Percentiles rank a stretch among this genome's conserved stretches.
These are phyloP conservation scores for Trametes cinnabarina DNA, from an alignment of 768 basidiomycete genomes.

Conservation along the genomic window DNA sequence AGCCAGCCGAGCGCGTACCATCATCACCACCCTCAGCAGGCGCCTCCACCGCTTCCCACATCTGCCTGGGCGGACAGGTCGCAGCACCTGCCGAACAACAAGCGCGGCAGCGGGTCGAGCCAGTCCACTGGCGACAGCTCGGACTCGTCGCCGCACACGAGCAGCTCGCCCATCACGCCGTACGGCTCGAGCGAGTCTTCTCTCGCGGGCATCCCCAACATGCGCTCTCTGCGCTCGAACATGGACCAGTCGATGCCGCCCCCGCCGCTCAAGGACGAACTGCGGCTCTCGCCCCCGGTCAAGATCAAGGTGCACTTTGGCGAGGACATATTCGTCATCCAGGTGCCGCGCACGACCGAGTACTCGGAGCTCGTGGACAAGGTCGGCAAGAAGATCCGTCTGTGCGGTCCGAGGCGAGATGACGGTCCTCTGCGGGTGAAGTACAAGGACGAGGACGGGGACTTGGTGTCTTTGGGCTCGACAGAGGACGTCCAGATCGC, in stretches of 20 bases:
- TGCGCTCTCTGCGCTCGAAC: conserved; percentile 55
- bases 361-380: conserved; percentile 84
- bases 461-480: conserved; percentile 82
- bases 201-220: conserved; percentile 49
- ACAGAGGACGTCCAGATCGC: conserved; percentile 95
- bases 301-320: conserved; percentile 95
- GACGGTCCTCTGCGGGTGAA: conserved; percentile 82
- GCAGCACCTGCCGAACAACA: conserved; percentile 44
- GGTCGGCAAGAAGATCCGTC: conserved; percentile 88
- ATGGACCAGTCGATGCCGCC: conserved; percentile 38
- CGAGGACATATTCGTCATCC: conserved; percentile 93
- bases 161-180: conserved; percentile 83
- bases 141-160: conserved; percentile 75
- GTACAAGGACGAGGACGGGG: conserved; percentile 91
- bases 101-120: conserved; percentile 83
- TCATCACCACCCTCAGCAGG: conserved; percentile 48
- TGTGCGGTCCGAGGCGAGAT: conserved; percentile 80
- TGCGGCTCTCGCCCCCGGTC: conserved; percentile 60
- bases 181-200: conserved; percentile 90
- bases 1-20: conserved; percentile 76
- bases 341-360: conserved; percentile 76
- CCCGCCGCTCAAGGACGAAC: conserved; percentile 92
- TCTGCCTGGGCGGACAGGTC: conserved; percentile 49
- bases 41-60: conserved; percentile 56
- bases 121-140: conserved; percentile 80